Evolutionary conservation across 495 filamentous ascomycete genomes (phyloP).

Genomic region (Aspergillus cristatus): DNA sequence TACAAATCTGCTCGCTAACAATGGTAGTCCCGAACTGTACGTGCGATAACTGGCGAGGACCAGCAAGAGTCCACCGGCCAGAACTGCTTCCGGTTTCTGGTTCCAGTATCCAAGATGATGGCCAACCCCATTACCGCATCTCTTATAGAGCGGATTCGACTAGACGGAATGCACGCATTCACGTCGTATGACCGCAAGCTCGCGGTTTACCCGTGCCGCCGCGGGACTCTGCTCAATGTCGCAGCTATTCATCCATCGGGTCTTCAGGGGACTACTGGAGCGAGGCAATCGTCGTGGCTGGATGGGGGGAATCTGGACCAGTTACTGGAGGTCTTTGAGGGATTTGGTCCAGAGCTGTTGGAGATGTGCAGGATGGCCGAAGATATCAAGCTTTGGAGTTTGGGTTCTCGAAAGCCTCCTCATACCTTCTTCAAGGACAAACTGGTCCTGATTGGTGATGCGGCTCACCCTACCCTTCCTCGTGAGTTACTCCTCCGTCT

Average conservation of each 20-base stretch:
- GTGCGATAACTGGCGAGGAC: constrained; percentile 5
- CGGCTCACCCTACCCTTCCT: constrained; percentile 32
- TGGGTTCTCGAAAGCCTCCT: constrained; percentile 30
- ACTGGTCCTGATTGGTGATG: constrained; percentile 38
- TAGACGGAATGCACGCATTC: constrained; percentile 19
- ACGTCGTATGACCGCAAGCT: constrained; percentile 21
- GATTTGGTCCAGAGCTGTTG: constrained; percentile 11
- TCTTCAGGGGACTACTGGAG: neutral
- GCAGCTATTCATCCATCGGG: constrained; percentile 28
- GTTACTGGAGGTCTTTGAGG: constrained; percentile 13
- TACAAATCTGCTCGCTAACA: neutral
- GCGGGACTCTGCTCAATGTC: constrained; percentile 33
- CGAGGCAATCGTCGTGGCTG: constrained; percentile 6
- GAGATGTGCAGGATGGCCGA: constrained; percentile 19
- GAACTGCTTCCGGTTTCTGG: constrained; percentile 41
- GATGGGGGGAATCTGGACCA: constrained; percentile 7
- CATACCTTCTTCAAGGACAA: constrained; percentile 29
- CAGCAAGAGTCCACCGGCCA: constrained; percentile 12
- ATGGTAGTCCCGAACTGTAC: constrained; percentile 13
- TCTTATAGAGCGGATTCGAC: constrained; percentile 16
- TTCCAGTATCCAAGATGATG: constrained; percentile 26
- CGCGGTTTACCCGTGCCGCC: constrained; percentile 38
- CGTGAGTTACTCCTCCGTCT: constrained; percentile 10
- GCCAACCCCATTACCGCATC: constrained; percentile 18
- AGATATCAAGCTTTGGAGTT: constrained; percentile 41